Base-by-base conservation (phyloP, 2,329 filamentous ascomycete genomes). In the Emergomyces orientalis region DNA sequence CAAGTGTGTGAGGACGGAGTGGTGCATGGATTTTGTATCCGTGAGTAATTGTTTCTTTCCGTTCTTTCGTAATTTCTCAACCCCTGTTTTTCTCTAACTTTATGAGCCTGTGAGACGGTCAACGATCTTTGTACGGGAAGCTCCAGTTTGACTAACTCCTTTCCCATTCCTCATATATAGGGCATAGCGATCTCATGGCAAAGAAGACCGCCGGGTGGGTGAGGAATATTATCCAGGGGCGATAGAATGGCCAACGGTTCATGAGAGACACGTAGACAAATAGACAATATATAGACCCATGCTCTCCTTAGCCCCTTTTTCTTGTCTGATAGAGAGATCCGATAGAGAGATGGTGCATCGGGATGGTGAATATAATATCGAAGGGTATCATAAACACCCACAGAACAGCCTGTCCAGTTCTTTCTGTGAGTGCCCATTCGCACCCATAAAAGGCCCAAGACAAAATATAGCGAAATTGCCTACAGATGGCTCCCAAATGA, bases 21-120 rank as follows among this genome's bases (percentile, higher is more conserved):
- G 66, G 80, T 80, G 57, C 85, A 87, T 77, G 83, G 80, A 0
- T 87, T 87, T 72, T 86, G 82, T 69, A 75, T 86, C 63, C 76
- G 78, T 80, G 66, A 76, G 78, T 77, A 37, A 43, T 34, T 22
- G 19, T 39, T 22, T 45, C 6, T 30, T 45, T 34, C 19, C 8
- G 30, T 43, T 4, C 22, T 56, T 56, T 45, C 37, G 8, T 17
- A 56, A 49, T 49, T 34, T 55, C 17, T 56, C 32, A 17, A 34
- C 37, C 27, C 37, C 13, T 14, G 7, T 32, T 32, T 34, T 14
- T 34, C 22, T 27, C 2, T 27, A 49, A 17, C 7, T 49, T 60
- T n/a, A 27, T 22, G 30, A n/a, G 8, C 34, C n/a, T 32, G 8
- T 8, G 56, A 34, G 22, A n/a, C 13, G 14, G 5, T 7, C 39